These are phyloP conservation scores for Fusarium newnesense DNA, from an alignment of 2,329 filamentous ascomycete species.

Conservation along the genomic window DNA sequence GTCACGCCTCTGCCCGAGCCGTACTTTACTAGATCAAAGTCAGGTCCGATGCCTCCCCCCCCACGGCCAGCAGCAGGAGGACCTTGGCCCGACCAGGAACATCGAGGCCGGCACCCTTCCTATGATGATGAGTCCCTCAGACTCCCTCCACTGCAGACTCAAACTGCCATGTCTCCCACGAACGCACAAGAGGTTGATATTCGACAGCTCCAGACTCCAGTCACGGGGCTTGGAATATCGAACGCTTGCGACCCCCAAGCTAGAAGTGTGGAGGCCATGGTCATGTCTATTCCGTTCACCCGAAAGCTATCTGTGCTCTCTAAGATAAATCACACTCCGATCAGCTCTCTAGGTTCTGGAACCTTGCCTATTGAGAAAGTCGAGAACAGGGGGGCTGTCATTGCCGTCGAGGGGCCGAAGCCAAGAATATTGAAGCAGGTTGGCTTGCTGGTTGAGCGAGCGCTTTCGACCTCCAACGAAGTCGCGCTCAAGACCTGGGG, in stretches of 20 bases:
- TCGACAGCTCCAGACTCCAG: conserved; percentile 42
- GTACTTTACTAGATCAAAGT: conserved; percentile 47
- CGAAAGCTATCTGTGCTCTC: conserved; percentile 82
- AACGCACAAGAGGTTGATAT: conserved; percentile 41
- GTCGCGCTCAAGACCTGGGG: conserved; percentile 57
- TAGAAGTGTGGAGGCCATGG: conserved; percentile 71
- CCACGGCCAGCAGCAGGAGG: conserved; percentile 55
- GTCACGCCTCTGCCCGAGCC: conserved; percentile 46
- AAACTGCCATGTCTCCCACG: conserved; percentile 47
- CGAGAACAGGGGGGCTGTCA: conserved; percentile 76
- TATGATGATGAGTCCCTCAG: conserved; percentile 63
- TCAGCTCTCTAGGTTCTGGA: conserved; percentile 54
- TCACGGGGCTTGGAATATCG: conserved; percentile 42
- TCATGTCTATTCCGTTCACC: conserved; percentile 78
- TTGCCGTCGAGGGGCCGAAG: conserved; percentile 84
- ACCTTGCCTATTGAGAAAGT: conserved; percentile 35
- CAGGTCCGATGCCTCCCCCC: conserved; percentile 64
- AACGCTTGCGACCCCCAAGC: conserved; percentile 48
- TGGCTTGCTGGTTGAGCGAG: conserved; percentile 72
- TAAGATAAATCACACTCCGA: conserved; percentile 75
- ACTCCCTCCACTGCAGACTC: conserved; percentile 64
- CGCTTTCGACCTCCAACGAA: conserved; percentile 61
- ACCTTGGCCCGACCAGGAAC: conserved; percentile 46
- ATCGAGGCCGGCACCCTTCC: conserved; percentile 55
- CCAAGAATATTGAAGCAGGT: conserved; percentile 61